Percentiles rank a stretch among this genome's conserved stretches.
These are phyloP conservation scores for Nakaseomyces uthaithaninus DNA, from an alignment of 1,139 yeast species.

Conservation along the genomic window DNA sequence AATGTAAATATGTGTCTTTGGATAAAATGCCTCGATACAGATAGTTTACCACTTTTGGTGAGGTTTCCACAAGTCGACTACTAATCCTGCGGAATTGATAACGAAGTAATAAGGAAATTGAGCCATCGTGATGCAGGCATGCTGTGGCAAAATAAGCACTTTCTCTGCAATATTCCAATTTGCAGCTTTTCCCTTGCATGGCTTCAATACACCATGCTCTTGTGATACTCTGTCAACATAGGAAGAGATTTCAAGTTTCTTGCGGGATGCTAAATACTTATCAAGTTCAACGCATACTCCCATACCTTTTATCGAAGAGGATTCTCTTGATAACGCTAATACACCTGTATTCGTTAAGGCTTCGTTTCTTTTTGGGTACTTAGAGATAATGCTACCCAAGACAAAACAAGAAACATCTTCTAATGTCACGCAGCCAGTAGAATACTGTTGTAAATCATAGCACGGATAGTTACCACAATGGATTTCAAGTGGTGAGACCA, in stretches of 20 bases:
- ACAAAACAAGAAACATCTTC: constrained; percentile 49
- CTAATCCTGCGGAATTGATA: constrained; percentile 41
- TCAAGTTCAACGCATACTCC: constrained; percentile 34
- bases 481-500: constrained; percentile 49
- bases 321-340: constrained; percentile 58
- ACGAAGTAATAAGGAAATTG: constrained; percentile 53
- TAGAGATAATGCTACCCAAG: constrained; percentile 55
- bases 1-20: no score
- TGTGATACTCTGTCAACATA: constrained; percentile 51
- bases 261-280: constrained; percentile 8
- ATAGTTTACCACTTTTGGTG: constrained; percentile 50
- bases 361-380: constrained; percentile 51
- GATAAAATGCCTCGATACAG: no score
- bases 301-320: constrained; percentile 42
- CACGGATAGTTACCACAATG: constrained; percentile 76
- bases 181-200: constrained; percentile 10
- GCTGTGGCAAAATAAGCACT: constrained; percentile 58
- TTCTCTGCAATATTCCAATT: constrained; percentile 45
- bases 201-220: constrained; percentile 52
- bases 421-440: constrained; percentile 49
- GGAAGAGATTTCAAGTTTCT: constrained; percentile 35
- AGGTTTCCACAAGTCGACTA: constrained; percentile 66
- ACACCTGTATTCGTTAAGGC: constrained; percentile 67
- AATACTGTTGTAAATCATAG: constrained; percentile 66
- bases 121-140: constrained; percentile 66